Conservation (phyloP, 106 monocot species). For the Dendrobium catenatum region DNA sequence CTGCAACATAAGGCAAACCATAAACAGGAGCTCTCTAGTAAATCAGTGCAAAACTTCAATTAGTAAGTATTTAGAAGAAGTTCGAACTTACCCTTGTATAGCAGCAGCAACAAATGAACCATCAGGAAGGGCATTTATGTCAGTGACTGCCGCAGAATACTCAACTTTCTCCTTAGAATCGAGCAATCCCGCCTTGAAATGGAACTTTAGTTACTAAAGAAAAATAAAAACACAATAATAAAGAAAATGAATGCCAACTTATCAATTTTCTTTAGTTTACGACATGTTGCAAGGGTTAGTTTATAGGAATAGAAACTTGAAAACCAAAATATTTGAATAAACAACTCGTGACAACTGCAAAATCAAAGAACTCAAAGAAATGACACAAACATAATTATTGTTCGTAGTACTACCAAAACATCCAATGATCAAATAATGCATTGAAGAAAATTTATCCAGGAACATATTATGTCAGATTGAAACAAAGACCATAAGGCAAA, state of each 20-base stretch:
- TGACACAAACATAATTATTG: background rate
- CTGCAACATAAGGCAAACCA: constrained; percentile 30
- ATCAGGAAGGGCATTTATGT: constrained; percentile 55
- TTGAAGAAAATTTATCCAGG: background rate
- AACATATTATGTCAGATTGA: background rate
- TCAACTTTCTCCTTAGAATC: constrained; percentile 27
- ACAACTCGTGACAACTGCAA: background rate
- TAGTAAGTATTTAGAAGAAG: background rate
- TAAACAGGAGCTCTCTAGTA: background rate
- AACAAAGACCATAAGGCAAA: background rate
- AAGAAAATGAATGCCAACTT: background rate
- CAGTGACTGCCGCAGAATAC: constrained; percentile 34
- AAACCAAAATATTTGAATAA: background rate
- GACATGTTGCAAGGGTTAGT: background rate
- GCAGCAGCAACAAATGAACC: constrained; percentile 59
- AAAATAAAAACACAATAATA: background rate
- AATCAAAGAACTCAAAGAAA: background rate
- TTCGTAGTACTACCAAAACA: background rate
- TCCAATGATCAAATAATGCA: background rate
- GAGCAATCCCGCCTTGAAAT: constrained; percentile 37
- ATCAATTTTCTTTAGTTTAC: background rate
- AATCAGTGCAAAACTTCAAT: background rate
- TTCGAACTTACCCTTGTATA: constrained; percentile 50
- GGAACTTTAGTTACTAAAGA: background rate
- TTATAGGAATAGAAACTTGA: background rate